Evolutionary conservation across 805 yeast species (phyloP).

Genomic region (Scheffersomyces ergatensis): DNA sequence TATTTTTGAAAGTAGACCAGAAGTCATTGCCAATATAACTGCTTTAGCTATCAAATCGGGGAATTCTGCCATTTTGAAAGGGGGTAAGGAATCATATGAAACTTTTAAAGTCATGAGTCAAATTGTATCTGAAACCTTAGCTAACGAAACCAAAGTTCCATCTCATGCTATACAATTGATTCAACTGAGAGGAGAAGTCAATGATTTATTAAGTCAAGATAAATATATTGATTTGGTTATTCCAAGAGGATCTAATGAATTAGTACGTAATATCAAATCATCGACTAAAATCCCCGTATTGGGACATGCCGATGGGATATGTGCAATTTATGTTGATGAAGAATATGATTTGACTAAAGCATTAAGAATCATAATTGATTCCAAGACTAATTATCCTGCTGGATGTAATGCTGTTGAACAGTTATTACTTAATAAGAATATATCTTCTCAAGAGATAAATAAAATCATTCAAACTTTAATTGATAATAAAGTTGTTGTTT

Average conservation of each 20-base stretch:
- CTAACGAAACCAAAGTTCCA: conserved; percentile 68
- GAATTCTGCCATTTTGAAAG: conserved; percentile 93
- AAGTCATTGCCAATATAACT: conserved; percentile 95
- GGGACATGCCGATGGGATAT: conserved; percentile 98
- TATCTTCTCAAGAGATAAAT: conserved; percentile 24
- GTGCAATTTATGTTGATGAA: conserved; percentile 80
- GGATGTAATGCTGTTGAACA: conserved; percentile 99
- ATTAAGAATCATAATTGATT: conserved; percentile 68
- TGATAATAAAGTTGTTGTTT: conserved; percentile 70
- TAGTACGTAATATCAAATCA: conserved; percentile 82
- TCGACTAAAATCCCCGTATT: conserved; percentile 93
- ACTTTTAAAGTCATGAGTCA: conserved; percentile 82
- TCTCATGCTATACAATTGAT: conserved; percentile 80
- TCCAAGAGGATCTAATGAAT: conserved; percentile 95
- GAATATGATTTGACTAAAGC: conserved; percentile 81
- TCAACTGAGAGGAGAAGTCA: conserved; percentile 85
- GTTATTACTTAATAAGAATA: conserved; percentile 56
- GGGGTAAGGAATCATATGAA: conserved; percentile 89
- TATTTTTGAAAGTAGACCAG: conserved; percentile 96
- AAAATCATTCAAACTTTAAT: conserved; percentile 41
- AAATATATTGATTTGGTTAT: conserved; percentile 89
- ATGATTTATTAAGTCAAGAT: conserved; percentile 81
- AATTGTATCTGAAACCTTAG: conserved; percentile 61
- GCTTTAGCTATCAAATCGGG: conserved; percentile 96
- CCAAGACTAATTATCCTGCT: conserved; percentile 96